phyloP scores from a whole-genome alignment of 176 grass and related monocot species.

The Calamus simplicifolius region DNA sequence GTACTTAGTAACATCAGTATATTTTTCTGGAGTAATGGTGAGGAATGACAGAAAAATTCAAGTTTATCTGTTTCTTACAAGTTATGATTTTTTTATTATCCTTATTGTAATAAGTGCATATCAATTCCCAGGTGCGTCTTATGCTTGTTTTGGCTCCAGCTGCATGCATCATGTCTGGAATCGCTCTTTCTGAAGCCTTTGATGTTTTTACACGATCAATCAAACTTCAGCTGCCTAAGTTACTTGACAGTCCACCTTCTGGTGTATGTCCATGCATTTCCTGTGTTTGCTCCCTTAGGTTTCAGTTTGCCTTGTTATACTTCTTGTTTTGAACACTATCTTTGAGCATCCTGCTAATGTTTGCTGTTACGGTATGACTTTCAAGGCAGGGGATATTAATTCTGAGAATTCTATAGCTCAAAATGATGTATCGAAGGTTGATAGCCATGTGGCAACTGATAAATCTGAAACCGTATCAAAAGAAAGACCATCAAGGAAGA shows the following conservation, averaged over 20 bases:
- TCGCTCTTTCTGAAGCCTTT: slow-evolving; percentile 88
- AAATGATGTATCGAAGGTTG: slow-evolving; percentile 35
- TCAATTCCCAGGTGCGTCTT: slow-evolving; percentile 69
- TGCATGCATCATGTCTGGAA: slow-evolving; percentile 94
- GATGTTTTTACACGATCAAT: slow-evolving; percentile 75
- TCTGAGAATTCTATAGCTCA: slow-evolving; percentile 27
- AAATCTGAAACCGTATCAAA: slow-evolving; percentile 62
- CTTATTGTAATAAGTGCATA: slow-evolving; percentile 2
- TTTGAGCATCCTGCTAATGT: slow-evolving; percentile 21
- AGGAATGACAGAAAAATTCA: slow-evolving; percentile 21
- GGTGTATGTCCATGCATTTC: slow-evolving; percentile 43
- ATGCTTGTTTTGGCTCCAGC: slow-evolving; percentile 99
- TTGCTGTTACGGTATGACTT: slow-evolving; percentile 22
- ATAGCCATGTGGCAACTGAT: slow-evolving; percentile 26
- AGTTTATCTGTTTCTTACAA: background rate
- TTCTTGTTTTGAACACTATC: too few relatives aligned
- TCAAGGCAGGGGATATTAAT: slow-evolving; percentile 54
- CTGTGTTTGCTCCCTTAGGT: background rate
- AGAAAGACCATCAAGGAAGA: slow-evolving; percentile 80
- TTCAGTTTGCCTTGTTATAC: too few relatives aligned
- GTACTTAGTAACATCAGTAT: slow-evolving; percentile 91
- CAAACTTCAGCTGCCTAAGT: slow-evolving; percentile 73
- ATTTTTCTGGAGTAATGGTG: slow-evolving; percentile 99
- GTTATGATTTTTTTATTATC: slow-evolving; percentile 12
- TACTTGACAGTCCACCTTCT: slow-evolving; percentile 39